A percentile compares a stretch with the other conserved stretches of the same genome.
These are phyloP conservation scores for Penicillium coffeae DNA, from an alignment of 495 filamentous ascomycete genomes.

Conservation along the genomic window DNA sequence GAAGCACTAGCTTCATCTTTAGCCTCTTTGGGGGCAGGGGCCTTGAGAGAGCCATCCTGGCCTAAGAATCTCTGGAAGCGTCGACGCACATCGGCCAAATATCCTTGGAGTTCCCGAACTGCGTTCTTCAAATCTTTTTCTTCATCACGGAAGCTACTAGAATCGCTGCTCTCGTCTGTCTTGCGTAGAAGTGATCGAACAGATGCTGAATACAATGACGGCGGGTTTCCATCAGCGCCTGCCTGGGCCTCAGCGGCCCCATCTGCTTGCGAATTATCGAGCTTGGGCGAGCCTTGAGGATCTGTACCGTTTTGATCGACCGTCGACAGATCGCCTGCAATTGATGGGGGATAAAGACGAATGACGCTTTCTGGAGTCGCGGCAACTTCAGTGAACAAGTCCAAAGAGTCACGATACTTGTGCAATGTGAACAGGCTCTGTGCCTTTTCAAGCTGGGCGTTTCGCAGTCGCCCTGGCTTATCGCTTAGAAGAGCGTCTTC, in stretches of 20 bases:
- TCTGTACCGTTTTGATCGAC: constrained; percentile 43
- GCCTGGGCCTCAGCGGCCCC: constrained; percentile 22
- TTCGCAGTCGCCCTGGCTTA: constrained; percentile 72
- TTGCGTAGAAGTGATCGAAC: constrained; percentile 55
- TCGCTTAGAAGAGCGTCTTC: constrained; percentile 87
- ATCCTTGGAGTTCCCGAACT: constrained; percentile 75
- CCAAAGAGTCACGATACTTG: constrained; percentile 85
- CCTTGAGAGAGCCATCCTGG: constrained; percentile 67
- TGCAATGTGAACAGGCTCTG: constrained; percentile 74
- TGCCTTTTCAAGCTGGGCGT: constrained; percentile 87
- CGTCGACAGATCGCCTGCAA: constrained; percentile 75
- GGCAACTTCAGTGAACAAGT: constrained; percentile 83
- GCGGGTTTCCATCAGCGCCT: constrained; percentile 4
- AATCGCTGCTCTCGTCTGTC: constrained; percentile 41
- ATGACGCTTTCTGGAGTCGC: constrained; percentile 89
- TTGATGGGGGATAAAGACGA: constrained; percentile 72
- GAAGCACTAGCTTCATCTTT: constrained; percentile 45
- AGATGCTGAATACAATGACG: constrained; percentile 46
- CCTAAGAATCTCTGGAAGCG: constrained; percentile 80
- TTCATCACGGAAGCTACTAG: constrained; percentile 41
- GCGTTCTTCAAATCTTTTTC: constrained; percentile 63
- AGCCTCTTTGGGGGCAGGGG: constrained; percentile 48
- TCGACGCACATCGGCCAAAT: constrained; percentile 77
- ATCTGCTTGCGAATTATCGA: constrained; percentile 26
- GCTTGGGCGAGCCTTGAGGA: constrained; percentile 40